A percentile compares a stretch with the other conserved stretches of the same genome.
These are phyloP conservation scores for Saccharum spontaneum DNA, from an alignment of 176 grass and related monocot species.

Conservation along the genomic window DNA sequence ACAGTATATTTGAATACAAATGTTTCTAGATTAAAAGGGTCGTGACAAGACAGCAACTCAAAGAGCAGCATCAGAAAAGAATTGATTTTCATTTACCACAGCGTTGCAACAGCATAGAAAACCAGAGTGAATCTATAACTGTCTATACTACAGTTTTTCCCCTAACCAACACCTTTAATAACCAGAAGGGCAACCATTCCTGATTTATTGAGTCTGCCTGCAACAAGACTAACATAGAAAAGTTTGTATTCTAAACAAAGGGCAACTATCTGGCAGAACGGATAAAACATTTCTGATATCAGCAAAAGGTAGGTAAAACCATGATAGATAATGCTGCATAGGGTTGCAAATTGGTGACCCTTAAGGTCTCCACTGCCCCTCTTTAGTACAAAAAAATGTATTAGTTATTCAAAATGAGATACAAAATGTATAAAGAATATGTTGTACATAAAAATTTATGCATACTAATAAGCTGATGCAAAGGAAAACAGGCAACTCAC, in stretches of 20 bases:
- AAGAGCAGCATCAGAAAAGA: not conserved
- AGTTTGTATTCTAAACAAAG: not conserved
- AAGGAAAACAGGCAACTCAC: slow-evolving; percentile 47
- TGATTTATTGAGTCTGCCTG: not conserved
- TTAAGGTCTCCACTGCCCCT: not conserved
- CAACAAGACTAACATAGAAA: slow-evolving; percentile 5
- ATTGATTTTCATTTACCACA: not conserved
- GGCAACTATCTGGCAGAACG: not conserved
- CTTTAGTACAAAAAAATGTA: not conserved
- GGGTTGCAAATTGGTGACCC: not conserved
- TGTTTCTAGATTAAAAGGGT: not conserved
- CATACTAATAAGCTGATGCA: not conserved
- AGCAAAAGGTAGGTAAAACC: slow-evolving; percentile 7
- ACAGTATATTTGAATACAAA: not conserved
- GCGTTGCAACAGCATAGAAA: not conserved
- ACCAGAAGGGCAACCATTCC: not conserved
- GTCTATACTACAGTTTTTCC: not conserved
- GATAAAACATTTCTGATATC: not conserved
- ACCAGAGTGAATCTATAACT: not conserved
- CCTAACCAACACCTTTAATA: not conserved
- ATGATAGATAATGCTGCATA: not conserved
- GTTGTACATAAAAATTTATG: slow-evolving; percentile 3
- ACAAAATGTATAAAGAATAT: not conserved
- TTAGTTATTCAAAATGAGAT: not conserved
- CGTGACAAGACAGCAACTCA: not conserved